Evolutionary conservation across 2,329 filamentous ascomycete species (phyloP).

Genomic region (Chrysoporthe cubensis): DNA sequence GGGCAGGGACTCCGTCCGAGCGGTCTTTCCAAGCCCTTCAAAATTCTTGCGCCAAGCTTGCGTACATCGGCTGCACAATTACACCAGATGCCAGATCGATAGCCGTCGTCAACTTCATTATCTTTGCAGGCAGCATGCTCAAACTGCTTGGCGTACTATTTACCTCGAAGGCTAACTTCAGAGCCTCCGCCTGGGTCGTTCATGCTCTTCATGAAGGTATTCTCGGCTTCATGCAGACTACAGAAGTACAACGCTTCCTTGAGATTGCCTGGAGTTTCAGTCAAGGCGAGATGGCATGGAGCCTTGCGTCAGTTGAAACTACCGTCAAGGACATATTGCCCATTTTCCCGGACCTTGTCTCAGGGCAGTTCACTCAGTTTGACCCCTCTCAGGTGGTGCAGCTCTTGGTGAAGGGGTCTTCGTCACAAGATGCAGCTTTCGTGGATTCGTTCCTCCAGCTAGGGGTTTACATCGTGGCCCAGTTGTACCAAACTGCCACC

Average conservation of each 20-base stretch:
- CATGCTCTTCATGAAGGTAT: slow-evolving; percentile 21
- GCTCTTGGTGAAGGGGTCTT: slow-evolving; percentile 7
- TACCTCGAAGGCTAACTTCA: slow-evolving; percentile 11
- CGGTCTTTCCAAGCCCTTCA: slow-evolving; percentile 40
- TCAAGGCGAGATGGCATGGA: slow-evolving; percentile 6
- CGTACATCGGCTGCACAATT: slow-evolving; percentile 54
- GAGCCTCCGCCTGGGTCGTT: slow-evolving; percentile 16
- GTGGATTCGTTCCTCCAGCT: slow-evolving; percentile 17
- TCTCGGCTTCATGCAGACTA: slow-evolving; percentile 14
- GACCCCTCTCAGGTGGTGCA: slow-evolving; percentile 19
- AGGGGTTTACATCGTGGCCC: slow-evolving; percentile 21
- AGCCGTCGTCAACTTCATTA: slow-evolving; percentile 45
- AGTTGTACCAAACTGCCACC: slow-evolving; percentile 25
- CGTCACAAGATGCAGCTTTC: slow-evolving; percentile 11
- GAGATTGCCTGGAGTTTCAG: neutral
- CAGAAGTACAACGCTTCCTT: slow-evolving; percentile 1
- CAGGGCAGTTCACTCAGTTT: slow-evolving; percentile 13
- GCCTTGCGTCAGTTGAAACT: slow-evolving; percentile 1
- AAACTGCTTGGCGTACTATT: slow-evolving; percentile 24
- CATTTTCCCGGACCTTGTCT: slow-evolving; percentile 18
- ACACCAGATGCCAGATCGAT: slow-evolving; percentile 32
- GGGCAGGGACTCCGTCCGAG: slow-evolving; percentile 20
- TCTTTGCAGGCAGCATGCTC: slow-evolving; percentile 41
- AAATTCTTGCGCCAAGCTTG: slow-evolving; percentile 41
- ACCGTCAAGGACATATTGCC: slow-evolving; percentile 18